A percentile compares a stretch with the other conserved stretches of the same genome.
These are phyloP conservation scores for Biscutella auriculata DNA, from an alignment of 441 rosid genomes.

Conservation along the genomic window DNA sequence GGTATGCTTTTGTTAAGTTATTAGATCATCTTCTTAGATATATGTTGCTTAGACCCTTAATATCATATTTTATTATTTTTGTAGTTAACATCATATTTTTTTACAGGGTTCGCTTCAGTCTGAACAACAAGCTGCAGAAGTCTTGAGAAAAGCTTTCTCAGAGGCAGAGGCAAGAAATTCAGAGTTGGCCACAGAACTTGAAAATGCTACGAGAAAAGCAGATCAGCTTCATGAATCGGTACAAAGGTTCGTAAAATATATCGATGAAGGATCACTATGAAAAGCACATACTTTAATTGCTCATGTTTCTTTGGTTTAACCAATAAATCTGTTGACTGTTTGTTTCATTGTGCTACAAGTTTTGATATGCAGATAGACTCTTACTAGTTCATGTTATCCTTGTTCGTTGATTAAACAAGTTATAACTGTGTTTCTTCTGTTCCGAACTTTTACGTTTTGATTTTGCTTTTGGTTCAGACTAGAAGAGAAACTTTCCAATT, in stretches of 20 bases:
- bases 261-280: neutral
- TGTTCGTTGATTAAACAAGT: neutral
- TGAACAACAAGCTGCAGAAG: conserved; percentile 63
- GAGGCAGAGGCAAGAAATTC: conserved; percentile 63
- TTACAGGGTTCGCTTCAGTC: conserved; percentile 58
- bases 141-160: conserved; percentile 42
- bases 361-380: too few relatives aligned
- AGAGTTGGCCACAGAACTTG: conserved; percentile 68
- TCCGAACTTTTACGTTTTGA: conserved; percentile 5
- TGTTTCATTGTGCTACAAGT: too few relatives aligned
- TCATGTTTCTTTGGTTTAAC: too few relatives aligned
- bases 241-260: conserved; percentile 64
- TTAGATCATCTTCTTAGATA: neutral
- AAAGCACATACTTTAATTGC: too few relatives aligned
- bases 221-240: conserved; percentile 57
- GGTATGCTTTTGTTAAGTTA: conserved; percentile 24
- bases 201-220: conserved; percentile 47
- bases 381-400: neutral
- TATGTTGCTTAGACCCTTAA: neutral
- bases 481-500: conserved; percentile 93
- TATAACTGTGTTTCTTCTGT: neutral
- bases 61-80: too few relatives aligned
- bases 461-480: conserved; percentile 42
- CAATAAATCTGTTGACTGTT: too few relatives aligned
- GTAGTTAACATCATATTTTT: neutral